These are phyloP conservation scores for Calycina marina DNA, from an alignment of 2,329 filamentous ascomycete species.

Conservation along the genomic window DNA sequence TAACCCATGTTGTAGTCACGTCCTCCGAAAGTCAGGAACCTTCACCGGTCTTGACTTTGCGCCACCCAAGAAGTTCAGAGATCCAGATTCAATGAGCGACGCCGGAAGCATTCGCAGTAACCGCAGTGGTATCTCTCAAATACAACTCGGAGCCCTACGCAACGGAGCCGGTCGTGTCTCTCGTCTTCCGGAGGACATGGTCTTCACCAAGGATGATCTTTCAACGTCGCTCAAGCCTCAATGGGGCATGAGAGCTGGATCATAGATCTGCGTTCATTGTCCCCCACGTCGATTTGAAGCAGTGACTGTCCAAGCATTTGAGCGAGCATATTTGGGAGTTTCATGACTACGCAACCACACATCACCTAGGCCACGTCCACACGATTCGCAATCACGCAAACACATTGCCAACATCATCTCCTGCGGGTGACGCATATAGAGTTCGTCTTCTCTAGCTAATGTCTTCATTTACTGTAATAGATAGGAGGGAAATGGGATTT, in stretches of 20 bases:
- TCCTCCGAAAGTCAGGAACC: slow-evolving; percentile 61
- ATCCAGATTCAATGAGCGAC: slow-evolving; percentile 44
- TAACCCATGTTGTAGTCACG: slow-evolving; percentile 33
- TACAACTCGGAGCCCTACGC: slow-evolving; percentile 45
- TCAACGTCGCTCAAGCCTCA: slow-evolving; percentile 26
- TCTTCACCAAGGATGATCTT: slow-evolving; percentile 50
- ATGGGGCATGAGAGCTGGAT: slow-evolving; percentile 23
- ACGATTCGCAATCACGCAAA: too few species aligned
- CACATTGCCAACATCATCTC: too few species aligned
- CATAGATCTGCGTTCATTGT: too few species aligned
- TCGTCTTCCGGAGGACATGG: slow-evolving; percentile 47
- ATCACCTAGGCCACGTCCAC: too few species aligned
- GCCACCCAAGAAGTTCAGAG: slow-evolving; percentile 59
- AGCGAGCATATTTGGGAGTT: neutral
- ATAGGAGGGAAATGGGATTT: too few species aligned
- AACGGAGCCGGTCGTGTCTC: slow-evolving; percentile 57
- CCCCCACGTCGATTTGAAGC: neutral
- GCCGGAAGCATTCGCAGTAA: slow-evolving; percentile 52
- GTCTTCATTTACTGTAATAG: neutral
- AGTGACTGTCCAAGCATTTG: neutral
- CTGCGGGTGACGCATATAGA: too few species aligned
- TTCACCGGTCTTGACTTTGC: slow-evolving; percentile 74
- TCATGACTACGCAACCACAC: neutral
- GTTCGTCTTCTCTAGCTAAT: neutral
- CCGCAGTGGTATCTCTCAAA: slow-evolving; percentile 44